Conservation (phyloP, 306 rosid species). For the Dryas drummondii region DNA sequence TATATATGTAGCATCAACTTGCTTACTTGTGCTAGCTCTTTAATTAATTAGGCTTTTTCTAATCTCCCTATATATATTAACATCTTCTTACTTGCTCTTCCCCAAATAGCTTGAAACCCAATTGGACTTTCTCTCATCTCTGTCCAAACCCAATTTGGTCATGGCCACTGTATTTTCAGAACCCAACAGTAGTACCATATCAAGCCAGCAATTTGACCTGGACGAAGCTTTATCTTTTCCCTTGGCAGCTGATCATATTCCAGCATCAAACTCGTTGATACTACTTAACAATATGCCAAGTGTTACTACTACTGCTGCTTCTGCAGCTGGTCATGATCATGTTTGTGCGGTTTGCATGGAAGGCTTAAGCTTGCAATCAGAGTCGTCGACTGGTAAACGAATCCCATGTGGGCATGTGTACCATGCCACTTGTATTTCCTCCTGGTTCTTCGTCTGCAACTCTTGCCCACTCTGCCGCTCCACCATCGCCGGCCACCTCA, state of each 20-base stretch:
- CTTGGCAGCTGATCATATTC: slow-evolving; percentile 19
- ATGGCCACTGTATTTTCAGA: slow-evolving; percentile 1
- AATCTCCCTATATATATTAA: background rate
- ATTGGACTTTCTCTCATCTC: no score
- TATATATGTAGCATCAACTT: no score
- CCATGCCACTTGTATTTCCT: slow-evolving; percentile 55
- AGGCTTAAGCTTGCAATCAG: slow-evolving; percentile 28
- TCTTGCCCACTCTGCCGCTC: slow-evolving; percentile 79
- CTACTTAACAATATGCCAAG: slow-evolving; percentile 30
- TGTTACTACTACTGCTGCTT: background rate
- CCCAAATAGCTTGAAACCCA: no score
- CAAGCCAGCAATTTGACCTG: slow-evolving; percentile 37
- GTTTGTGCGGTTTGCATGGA: slow-evolving; percentile 65
- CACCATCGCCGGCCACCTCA: slow-evolving; percentile 23
- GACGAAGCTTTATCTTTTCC: slow-evolving; percentile 43
- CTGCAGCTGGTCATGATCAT: slow-evolving; percentile 3
- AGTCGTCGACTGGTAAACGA: slow-evolving; percentile 27
- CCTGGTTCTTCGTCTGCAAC: slow-evolving; percentile 55
- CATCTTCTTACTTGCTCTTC: no score
- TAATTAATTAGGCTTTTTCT: background rate
- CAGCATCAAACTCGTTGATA: slow-evolving; percentile 14
- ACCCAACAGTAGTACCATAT: background rate
- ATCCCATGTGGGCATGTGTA: slow-evolving; percentile 65
- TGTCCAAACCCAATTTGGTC: no score
- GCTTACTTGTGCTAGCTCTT: no score